These are phyloP conservation scores for Leishmania lainsoni DNA, from an alignment of 208 protist genomes.

Conservation along the genomic window DNA sequence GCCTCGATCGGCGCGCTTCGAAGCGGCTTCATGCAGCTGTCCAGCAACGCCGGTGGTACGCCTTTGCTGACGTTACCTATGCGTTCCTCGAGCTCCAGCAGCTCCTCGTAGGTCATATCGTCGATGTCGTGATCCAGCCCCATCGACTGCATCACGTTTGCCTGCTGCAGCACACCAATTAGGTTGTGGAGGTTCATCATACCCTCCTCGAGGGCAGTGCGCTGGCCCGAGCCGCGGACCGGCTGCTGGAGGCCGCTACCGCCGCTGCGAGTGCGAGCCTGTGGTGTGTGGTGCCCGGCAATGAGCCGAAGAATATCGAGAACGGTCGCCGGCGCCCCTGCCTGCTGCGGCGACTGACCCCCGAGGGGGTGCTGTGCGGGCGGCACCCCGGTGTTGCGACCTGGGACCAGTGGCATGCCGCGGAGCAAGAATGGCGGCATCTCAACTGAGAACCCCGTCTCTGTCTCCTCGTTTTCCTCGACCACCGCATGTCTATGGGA, in stretches of 20 bases:
- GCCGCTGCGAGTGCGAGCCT: background rate
- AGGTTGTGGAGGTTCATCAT: constrained; percentile 32
- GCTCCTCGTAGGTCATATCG: constrained; percentile 89
- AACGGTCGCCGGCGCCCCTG: background rate
- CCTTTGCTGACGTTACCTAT: constrained; percentile 87
- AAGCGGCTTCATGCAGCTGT: constrained; percentile 31
- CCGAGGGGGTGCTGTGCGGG: background rate
- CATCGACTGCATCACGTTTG: constrained; percentile 52
- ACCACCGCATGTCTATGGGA: constrained; percentile 2
- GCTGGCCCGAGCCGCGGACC: constrained; percentile 8
- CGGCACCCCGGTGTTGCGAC: background rate
- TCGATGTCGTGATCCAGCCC: constrained; percentile 76
- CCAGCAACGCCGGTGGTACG: constrained; percentile 41
- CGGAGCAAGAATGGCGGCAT: background rate
- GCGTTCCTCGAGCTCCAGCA: constrained; percentile 79
- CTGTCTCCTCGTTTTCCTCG: constrained; percentile 19
- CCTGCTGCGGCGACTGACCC: background rate
- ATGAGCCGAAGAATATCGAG: constrained; percentile 16
- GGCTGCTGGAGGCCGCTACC: background rate
- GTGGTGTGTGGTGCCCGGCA: background rate
- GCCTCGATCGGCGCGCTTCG: constrained; percentile 28
- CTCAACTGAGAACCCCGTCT: background rate
- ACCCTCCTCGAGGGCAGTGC: constrained; percentile 12
- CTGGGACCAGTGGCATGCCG: background rate
- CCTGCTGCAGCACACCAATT: constrained; percentile 36